Evolutionary conservation across 2,329 filamentous ascomycete species (phyloP), one percentile per base, ranked within the genome.

Genomic region (Nemania abortiva): DNA sequence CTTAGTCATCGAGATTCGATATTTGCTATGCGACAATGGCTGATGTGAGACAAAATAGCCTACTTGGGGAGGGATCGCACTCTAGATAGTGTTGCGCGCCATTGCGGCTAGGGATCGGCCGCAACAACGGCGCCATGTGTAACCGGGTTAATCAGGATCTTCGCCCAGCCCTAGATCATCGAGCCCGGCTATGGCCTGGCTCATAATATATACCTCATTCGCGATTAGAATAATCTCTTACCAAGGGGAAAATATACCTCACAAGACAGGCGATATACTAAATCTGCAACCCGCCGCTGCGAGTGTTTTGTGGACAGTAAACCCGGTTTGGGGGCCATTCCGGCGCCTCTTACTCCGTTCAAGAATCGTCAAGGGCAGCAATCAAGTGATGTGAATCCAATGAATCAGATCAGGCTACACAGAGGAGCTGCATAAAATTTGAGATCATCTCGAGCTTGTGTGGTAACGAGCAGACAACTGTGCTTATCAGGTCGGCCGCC

Each of bases 71-170:
- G 9, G 15, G 6, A 24, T 27, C 10, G 9, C 47, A 50, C 47
- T 50, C 11, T 37, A 37, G 7, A 27, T 50, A 50, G 10, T 11
- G 24, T 27, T 55, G 24, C 50, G 24, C 50, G 34, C 59, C 47
- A 55, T 18, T 18, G 47, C 27, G 47, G 47, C 10, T 34, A 13
- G 31, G 31, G 52, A 54, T 34, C 52, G 15, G 18, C 15, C 52
- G 24, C 27, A 54, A 31, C 29, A 34, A 22, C 20, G 47, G 24
- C 56, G 53, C 34, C 57, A 53, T 56, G 50, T 52, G 59, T 50
- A 24, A 50, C 47, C n/a, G n/a, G 22, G 20, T 22, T 50, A 22
- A 24, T n/a, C 47, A 20, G 9, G 39, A 18, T 42, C 39, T 42
- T 42, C 39, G 39, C 39, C 9, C 6, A 18, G 39, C 39, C 39